These are phyloP conservation scores for Lodderomyces pseudojiufengensis DNA, from an alignment of 1,139 yeast species.

Conservation along the genomic window DNA sequence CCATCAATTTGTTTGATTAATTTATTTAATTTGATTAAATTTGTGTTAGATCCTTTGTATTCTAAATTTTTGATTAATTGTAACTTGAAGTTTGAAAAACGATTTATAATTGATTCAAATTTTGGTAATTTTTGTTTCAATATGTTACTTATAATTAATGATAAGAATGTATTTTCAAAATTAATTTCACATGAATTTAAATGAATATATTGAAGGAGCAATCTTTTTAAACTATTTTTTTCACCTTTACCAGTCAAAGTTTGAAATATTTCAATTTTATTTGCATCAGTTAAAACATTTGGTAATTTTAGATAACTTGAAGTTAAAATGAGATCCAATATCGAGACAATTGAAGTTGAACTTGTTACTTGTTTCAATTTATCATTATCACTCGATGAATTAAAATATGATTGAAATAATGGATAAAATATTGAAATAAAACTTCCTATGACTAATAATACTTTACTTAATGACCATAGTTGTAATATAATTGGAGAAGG, in stretches of 20 bases:
- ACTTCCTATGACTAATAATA: slow-evolving; percentile 26
- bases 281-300: slow-evolving; percentile 16
- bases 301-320: slow-evolving; percentile 32
- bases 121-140: slow-evolving; percentile 22
- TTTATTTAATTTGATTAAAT: slow-evolving; percentile 23
- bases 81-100: slow-evolving; percentile 26
- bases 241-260: slow-evolving; percentile 21
- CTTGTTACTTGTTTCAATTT: slow-evolving; percentile 2
- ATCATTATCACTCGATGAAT: not conserved
- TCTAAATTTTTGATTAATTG: slow-evolving; percentile 30
- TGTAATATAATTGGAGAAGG: slow-evolving; percentile 26
- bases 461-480: slow-evolving; percentile 26
- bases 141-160: slow-evolving; percentile 29
- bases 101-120: slow-evolving; percentile 19
- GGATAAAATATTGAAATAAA: slow-evolving; percentile 25
- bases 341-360: not conserved
- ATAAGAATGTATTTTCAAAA: slow-evolving; percentile 38
- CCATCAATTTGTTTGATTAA: slow-evolving; percentile 36
- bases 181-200: slow-evolving; percentile 30
- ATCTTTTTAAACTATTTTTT: slow-evolving; percentile 13
- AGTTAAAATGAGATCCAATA: slow-evolving; percentile 24
- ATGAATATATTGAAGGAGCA: slow-evolving; percentile 28
- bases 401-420: slow-evolving; percentile 11
- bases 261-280: slow-evolving; percentile 18
- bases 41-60: slow-evolving; percentile 25